phyloP scores from a whole-genome alignment of 1,284 basidiomycete species.

The Fomitiporia mediterranea region DNA sequence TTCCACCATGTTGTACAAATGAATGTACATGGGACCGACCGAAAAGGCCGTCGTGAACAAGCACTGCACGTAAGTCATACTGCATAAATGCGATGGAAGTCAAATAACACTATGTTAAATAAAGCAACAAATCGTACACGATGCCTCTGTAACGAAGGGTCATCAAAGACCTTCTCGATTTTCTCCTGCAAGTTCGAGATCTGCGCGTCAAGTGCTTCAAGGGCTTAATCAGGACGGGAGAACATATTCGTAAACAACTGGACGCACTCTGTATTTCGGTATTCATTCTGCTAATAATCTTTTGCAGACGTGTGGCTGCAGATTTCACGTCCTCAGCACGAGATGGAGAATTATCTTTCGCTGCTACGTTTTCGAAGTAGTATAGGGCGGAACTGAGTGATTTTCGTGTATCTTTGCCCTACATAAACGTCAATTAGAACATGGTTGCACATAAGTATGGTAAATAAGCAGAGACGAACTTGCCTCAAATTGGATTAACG shows the following conservation, averaged over 20 bases:
- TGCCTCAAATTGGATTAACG: conserved; percentile 53
- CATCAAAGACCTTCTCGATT: conserved; percentile 46
- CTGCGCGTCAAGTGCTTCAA: conserved; percentile 47
- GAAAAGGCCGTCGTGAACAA: conserved; percentile 69
- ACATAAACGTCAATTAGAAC: conserved; percentile 8
- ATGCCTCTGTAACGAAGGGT: conserved; percentile 55
- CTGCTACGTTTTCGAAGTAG: conserved; percentile 66
- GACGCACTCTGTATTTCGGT: conserved; percentile 48
- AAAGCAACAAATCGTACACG: conserved; percentile 38
- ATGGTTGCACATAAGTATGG: neutral
- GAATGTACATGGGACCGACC: conserved; percentile 72
- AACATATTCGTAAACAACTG: neutral
- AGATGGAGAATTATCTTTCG: conserved; percentile 40
- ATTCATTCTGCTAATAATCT: conserved; percentile 47
- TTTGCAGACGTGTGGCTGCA: conserved; percentile 45
- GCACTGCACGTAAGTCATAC: conserved; percentile 74
- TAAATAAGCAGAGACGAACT: conserved; percentile 23
- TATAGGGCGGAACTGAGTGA: conserved; percentile 55
- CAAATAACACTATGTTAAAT: neutral
- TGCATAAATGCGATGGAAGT: conserved; percentile 27
- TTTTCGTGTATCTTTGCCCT: conserved; percentile 59
- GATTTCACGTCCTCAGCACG: conserved; percentile 42
- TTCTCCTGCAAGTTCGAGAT: conserved; percentile 42
- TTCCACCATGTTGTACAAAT: conserved; percentile 58
- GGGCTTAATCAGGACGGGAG: neutral